Evolutionary conservation across 305 asterid genomes (phyloP).

Genomic region (Fraxinus greggii): DNA sequence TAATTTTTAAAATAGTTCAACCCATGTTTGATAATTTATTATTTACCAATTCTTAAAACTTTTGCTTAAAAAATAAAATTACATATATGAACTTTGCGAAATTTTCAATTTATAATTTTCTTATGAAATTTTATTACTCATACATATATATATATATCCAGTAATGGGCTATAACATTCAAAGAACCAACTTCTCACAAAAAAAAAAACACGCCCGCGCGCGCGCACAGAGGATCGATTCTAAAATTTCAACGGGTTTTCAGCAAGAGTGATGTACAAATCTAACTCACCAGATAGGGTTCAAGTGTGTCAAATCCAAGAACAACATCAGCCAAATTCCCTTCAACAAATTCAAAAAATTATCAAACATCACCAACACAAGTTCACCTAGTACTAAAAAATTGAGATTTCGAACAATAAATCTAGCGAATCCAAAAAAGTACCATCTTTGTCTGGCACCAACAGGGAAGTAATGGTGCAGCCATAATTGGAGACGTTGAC

Average conservation of each 20-base stretch:
- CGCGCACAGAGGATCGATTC: background rate
- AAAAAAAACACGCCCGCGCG: too few species aligned
- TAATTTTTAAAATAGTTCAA: too few species aligned
- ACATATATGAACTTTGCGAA: too few species aligned
- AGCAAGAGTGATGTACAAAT: background rate
- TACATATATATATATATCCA: background rate
- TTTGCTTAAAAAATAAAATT: too few species aligned
- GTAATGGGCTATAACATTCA: background rate
- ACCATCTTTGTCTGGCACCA: slow-evolving; percentile 87
- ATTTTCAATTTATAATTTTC: too few species aligned
- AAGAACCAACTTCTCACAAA: slow-evolving; percentile 10
- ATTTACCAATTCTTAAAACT: too few species aligned
- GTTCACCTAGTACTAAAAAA: background rate
- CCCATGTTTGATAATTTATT: too few species aligned
- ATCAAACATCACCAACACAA: slow-evolving; percentile 10
- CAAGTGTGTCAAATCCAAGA: slow-evolving; percentile 88
- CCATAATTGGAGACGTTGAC: slow-evolving; percentile 76
- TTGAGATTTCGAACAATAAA: slow-evolving; percentile 1
- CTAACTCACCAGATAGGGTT: slow-evolving; percentile 74
- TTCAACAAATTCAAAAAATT: slow-evolving; percentile 27
- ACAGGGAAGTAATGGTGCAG: slow-evolving; percentile 84
- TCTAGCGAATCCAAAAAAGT: slow-evolving; percentile 2
- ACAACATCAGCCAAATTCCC: slow-evolving; percentile 92
- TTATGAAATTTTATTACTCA: too few species aligned
- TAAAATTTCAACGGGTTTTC: background rate